phyloP scores from a whole-genome alignment of 1,284 basidiomycete genomes.

The Puccinia novopanici region DNA sequence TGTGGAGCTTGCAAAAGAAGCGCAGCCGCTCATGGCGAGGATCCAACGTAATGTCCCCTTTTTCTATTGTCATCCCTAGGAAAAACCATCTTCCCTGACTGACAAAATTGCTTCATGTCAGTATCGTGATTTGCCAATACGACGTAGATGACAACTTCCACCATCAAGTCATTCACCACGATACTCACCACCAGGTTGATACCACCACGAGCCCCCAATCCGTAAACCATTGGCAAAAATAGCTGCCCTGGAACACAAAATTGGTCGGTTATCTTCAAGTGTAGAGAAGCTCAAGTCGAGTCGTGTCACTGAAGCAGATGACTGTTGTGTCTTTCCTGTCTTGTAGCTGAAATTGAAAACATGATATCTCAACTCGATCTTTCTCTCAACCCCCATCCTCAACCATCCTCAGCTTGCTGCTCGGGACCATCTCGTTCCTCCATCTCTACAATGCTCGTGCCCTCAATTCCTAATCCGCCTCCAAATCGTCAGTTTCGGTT shows the following conservation, averaged over 20 bases:
- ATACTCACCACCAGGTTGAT: background rate
- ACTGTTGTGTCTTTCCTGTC: background rate
- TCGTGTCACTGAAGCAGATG: background rate
- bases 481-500: background rate
- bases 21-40: constrained; percentile 43
- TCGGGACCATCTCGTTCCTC: constrained; percentile 10
- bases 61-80: background rate
- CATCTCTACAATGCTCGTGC: background rate
- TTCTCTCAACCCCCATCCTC: constrained; percentile 17
- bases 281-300: background rate
- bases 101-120: background rate
- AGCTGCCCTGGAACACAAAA: constrained; percentile 27
- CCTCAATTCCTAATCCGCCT: background rate
- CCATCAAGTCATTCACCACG: background rate
- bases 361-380: constrained; percentile 27
- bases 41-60: constrained; percentile 29
- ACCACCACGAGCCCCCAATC: background rate
- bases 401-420: background rate
- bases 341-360: constrained; percentile 28
- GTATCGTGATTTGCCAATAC: constrained; percentile 36
- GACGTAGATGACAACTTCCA: constrained; percentile 4
- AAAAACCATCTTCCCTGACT: background rate
- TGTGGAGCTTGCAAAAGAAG: constrained; percentile 44
- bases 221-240: constrained; percentile 24
- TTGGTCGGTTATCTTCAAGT: constrained; percentile 16